Evolutionary conservation across 1,284 basidiomycete species (phyloP).

Genomic region (Cronartium quercuum): DNA sequence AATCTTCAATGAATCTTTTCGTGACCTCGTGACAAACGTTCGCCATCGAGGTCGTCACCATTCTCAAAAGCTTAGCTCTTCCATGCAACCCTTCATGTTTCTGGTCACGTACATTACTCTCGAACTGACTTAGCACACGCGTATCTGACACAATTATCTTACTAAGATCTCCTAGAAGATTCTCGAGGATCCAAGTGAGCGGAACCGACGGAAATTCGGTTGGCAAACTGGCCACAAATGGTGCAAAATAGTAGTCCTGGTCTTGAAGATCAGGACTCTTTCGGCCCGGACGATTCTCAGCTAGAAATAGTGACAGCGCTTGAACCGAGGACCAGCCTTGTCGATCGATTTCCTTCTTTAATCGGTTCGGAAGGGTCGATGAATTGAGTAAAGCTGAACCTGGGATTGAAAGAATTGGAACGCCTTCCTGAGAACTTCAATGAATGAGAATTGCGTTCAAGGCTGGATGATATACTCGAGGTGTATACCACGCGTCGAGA

Average conservation of each 20-base stretch:
- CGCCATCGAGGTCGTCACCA: constrained; percentile 10
- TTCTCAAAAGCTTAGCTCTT: not conserved
- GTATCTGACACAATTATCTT: not conserved
- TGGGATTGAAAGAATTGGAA: constrained; percentile 1
- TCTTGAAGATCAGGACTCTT: not conserved
- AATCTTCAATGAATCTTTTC: constrained; percentile 12
- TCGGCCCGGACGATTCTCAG: not conserved
- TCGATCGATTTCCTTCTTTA: not conserved
- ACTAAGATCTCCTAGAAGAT: not conserved
- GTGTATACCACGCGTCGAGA: too few relatives aligned
- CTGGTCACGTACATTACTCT: not conserved
- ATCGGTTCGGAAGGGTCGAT: constrained; percentile 2
- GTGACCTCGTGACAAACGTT: constrained; percentile 1
- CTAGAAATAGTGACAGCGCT: constrained; percentile 6
- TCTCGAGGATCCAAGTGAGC: not conserved
- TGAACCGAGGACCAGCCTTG: not conserved
- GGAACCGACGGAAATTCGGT: not conserved
- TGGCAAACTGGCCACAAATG: constrained; percentile 5
- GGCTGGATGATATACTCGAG: too few relatives aligned
- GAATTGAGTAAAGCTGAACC: not conserved
- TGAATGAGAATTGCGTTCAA: too few relatives aligned
- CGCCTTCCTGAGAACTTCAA: not conserved
- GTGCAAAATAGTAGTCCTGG: not conserved
- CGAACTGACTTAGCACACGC: not conserved
- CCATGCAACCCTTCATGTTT: not conserved